A percentile compares a stretch with the other conserved stretches of the same genome.
Conservation (phyloP, 768 basidiomycete species). For the Lentinus tigrinus region DNA sequence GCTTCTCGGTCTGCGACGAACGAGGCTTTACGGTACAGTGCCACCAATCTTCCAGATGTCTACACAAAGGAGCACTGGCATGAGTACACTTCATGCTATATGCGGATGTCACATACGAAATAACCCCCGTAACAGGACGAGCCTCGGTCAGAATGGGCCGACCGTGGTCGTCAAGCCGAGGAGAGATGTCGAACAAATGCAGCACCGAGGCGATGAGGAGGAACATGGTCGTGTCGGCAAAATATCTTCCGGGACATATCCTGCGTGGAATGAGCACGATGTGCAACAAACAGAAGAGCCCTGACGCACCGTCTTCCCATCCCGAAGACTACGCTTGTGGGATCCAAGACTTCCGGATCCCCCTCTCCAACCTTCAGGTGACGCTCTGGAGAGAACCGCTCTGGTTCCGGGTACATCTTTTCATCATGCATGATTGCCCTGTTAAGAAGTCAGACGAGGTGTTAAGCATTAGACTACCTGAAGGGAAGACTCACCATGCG, state of each 20-base stretch:
- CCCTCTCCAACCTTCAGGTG: not conserved
- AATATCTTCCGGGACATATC: conserved; percentile 5
- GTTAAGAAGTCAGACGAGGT: not conserved
- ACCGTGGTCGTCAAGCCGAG: not conserved
- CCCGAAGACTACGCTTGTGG: not conserved
- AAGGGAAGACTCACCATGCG: not conserved
- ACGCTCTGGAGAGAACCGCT: not conserved
- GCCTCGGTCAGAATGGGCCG: not conserved
- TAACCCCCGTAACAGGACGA: not conserved
- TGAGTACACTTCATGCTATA: not conserved
- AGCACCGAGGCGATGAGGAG: conserved; percentile 1
- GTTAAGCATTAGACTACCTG: not conserved
- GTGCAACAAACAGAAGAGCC: not conserved
- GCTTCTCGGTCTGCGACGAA: not conserved
- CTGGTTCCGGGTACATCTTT: not conserved
- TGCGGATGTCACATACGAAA: not conserved
- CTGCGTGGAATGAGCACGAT: not conserved
- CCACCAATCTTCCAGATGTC: not conserved
- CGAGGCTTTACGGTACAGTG: not conserved
- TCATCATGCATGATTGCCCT: not conserved
- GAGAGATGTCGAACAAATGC: conserved; percentile 1
- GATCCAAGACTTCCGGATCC: not conserved
- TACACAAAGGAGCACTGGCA: not conserved
- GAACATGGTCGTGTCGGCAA: conserved; percentile 1
- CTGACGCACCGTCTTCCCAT: not conserved